Conservation (phyloP, 805 yeast genomes). For the Cyberlindnera euphorbiiphila region DNA sequence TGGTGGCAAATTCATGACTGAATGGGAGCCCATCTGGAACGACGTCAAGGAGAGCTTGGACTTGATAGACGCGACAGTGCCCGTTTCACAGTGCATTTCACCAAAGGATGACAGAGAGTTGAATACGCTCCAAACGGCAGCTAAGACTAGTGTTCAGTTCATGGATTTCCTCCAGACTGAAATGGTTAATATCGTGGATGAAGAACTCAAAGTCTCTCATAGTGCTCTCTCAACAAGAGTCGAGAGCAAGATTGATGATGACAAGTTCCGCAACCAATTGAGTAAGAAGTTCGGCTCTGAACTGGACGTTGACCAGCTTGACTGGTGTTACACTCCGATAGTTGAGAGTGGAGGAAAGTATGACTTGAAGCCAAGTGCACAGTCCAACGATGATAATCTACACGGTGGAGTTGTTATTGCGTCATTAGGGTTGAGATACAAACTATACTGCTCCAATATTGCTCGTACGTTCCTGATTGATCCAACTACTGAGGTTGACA, state of each 20-base stretch:
- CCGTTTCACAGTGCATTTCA: conserved; percentile 58
- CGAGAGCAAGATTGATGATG: conserved; percentile 78
- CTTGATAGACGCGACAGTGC: conserved; percentile 49
- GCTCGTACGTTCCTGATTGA: conserved; percentile 88
- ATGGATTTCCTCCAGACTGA: conserved; percentile 83
- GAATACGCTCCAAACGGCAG: conserved; percentile 58
- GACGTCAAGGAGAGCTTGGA: conserved; percentile 37
- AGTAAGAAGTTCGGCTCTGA: conserved; percentile 58
- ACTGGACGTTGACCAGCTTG: conserved; percentile 71
- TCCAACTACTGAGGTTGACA: conserved; percentile 76
- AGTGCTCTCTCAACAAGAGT: conserved; percentile 67
- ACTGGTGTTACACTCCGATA: conserved; percentile 93
- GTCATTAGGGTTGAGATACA: conserved; percentile 82
- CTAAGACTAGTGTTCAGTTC: conserved; percentile 72
- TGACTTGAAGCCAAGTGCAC: conserved; percentile 80
- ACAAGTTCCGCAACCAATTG: conserved; percentile 55
- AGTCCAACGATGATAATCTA: conserved; percentile 60
- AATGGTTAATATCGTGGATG: conserved; percentile 83
- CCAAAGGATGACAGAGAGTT: conserved; percentile 79
- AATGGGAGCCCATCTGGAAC: conserved; percentile 56
- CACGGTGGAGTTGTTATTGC: conserved; percentile 79
- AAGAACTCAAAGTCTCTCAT: conserved; percentile 74
- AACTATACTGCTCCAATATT: conserved; percentile 81
- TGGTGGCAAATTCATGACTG: conserved; percentile 79
- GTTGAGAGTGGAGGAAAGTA: conserved; percentile 84